Evolutionary conservation across 306 rosid species (phyloP), one percentile per base, ranked within the genome.

Genomic region (Alnus glutinosa): DNA sequence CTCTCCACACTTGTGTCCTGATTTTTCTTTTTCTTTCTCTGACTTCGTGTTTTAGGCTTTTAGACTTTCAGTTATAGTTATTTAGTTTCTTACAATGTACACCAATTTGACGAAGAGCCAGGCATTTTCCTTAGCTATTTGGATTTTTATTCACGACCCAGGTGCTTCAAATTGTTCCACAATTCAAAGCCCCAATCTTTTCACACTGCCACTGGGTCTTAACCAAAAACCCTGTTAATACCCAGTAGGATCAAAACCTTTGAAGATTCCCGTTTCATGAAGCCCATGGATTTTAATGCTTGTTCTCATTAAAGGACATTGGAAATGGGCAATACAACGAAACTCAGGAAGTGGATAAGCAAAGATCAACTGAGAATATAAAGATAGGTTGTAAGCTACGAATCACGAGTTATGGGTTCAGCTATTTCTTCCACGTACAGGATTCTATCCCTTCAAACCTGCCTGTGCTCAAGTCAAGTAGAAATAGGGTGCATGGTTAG

Each of bases 111-210:
- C 92, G 75, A 92, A 78, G 78, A 77, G 77, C 37, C 96, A 80
- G 7, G 88, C 88, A 48, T 88, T 92, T 87, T 92, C 92, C 1
- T 68, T 84, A 36, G 93, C 85, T 74, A 18, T 89, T 14, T 91
- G 79, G 88, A 73, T 88, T 70, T 88, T 23, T 23, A 90, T 75
- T 77, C 88, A 51, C 88, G 79, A 28, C 85, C 93, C 28, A 90
- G 73, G 78, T 92, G 85, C 85, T 80, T 80, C 55, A 80, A 71
- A 75, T 81, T 77, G 37, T 76, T 88, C 69, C 28, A 23, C 28
- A 36, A 79, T 52, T n/a, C 85, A 36, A 92, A 82, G 75, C 39
- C 47, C 46, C 94, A 70, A 36, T 82, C 57, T 87, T 86, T 80
- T 70, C 81, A 82, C 14, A 23, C 28, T 23, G 28, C 28, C 28